A percentile compares a stretch with the other conserved stretches of the same genome.
phyloP scores from a whole-genome alignment of 129 eudicot genomes.

The Flaveria trinervia region DNA sequence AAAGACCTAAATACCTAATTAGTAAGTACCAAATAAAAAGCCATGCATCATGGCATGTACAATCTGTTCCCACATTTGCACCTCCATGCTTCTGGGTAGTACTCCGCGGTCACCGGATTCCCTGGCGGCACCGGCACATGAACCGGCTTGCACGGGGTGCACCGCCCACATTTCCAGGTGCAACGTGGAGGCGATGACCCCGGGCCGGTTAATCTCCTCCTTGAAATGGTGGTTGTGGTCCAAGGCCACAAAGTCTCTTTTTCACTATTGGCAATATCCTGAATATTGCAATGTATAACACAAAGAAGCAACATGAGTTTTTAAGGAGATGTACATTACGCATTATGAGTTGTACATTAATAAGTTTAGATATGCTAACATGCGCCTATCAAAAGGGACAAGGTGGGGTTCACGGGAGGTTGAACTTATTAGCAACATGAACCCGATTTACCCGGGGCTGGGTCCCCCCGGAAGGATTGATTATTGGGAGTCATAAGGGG shows the following conservation, averaged over 20 bases:
- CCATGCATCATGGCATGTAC: slow-evolving; percentile 66
- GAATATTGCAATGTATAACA: slow-evolving; percentile 16
- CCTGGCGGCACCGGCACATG: slow-evolving; percentile 88
- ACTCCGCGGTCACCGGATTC: slow-evolving; percentile 66
- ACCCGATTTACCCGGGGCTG: slow-evolving; percentile 29
- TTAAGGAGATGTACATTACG: background rate
- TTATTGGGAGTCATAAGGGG: slow-evolving; percentile 27
- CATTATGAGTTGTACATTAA: slow-evolving; percentile 18
- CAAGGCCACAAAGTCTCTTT: slow-evolving; percentile 5
- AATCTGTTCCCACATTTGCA: slow-evolving; percentile 83
- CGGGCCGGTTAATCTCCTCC: slow-evolving; percentile 49
- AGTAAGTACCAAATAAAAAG: slow-evolving; percentile 24
- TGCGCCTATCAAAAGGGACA: slow-evolving; percentile 37
- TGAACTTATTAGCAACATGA: slow-evolving; percentile 36
- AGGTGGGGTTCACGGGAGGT: slow-evolving; percentile 33
- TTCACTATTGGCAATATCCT: slow-evolving; percentile 24
- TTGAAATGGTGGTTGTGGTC: slow-evolving; percentile 17
- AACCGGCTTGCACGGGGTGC: slow-evolving; percentile 81
- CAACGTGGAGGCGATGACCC: slow-evolving; percentile 95
- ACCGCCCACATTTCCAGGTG: slow-evolving; percentile 64
- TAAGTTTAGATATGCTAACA: slow-evolving; percentile 20
- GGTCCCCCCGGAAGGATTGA: slow-evolving; percentile 35
- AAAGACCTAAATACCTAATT: background rate
- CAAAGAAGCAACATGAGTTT: slow-evolving; percentile 13
- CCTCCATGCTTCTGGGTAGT: slow-evolving; percentile 96